phyloP scores from a whole-genome alignment of 2,329 filamentous ascomycete species.

The Neonectria hederae region DNA sequence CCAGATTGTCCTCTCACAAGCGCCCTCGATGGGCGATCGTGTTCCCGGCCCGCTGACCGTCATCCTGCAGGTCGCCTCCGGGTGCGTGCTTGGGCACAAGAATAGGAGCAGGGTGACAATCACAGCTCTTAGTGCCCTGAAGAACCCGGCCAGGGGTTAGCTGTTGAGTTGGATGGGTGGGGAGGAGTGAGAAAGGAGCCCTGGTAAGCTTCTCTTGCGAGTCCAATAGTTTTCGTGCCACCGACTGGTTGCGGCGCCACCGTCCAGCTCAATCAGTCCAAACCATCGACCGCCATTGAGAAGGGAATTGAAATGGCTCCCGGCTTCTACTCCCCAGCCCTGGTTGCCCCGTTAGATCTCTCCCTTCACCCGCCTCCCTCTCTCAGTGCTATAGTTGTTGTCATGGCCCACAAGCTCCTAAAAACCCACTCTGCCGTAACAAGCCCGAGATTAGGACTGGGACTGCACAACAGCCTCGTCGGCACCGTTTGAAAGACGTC shows the following conservation, averaged over 20 bases:
- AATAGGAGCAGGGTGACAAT: neutral
- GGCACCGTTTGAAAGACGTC: slow-evolving; percentile 34
- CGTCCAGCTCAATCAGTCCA: neutral
- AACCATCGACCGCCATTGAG: slow-evolving; percentile 6
- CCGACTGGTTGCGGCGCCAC: slow-evolving; percentile 18
- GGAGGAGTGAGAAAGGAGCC: slow-evolving; percentile 12
- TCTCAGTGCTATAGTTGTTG: slow-evolving; percentile 26
- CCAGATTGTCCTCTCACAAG: slow-evolving; percentile 1
- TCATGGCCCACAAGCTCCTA: slow-evolving; percentile 27
- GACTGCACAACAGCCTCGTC: slow-evolving; percentile 35
- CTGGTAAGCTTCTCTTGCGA: slow-evolving; percentile 25
- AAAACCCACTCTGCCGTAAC: slow-evolving; percentile 33
- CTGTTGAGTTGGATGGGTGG: slow-evolving; percentile 32
- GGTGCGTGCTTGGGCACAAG: neutral
- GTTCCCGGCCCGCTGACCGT: slow-evolving; percentile 6
- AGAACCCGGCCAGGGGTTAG: slow-evolving; percentile 28
- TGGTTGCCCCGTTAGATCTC: neutral
- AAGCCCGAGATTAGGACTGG: slow-evolving; percentile 25
- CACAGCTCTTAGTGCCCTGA: slow-evolving; percentile 6
- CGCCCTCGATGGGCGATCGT: slow-evolving; percentile 6
- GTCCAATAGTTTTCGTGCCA: slow-evolving; percentile 20
- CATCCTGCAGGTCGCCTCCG: slow-evolving; percentile 4
- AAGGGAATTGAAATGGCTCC: slow-evolving; percentile 4
- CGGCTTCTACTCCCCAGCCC: neutral
- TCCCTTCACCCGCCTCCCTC: slow-evolving; percentile 10